A percentile compares a stretch with the other conserved stretches of the same genome.
These are phyloP conservation scores for Fomitopsis pulvina DNA, from an alignment of 768 basidiomycete genomes.

Conservation along the genomic window DNA sequence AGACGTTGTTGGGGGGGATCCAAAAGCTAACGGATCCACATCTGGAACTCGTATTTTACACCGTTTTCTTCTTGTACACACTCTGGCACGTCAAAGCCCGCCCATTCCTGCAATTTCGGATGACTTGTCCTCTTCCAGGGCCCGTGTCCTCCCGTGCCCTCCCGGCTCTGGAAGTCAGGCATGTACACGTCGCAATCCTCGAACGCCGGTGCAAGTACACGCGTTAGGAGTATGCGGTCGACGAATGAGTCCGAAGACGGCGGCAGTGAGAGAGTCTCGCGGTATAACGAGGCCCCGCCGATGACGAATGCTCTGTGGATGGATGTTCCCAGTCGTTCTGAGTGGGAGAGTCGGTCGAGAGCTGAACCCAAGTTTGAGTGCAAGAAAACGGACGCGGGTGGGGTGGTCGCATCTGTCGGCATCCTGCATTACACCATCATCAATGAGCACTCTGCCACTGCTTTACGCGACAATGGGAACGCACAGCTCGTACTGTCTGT, in stretches of 20 bases:
- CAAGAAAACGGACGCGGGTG: conserved; percentile 26
- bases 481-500: conserved; percentile 55
- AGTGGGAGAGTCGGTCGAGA: conserved; percentile 23
- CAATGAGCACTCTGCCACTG: conserved; percentile 1
- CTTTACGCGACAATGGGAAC: conserved; percentile 20
- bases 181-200: conserved; percentile 85
- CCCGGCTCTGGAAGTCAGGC: conserved; percentile 52
- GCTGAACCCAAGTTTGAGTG: conserved; percentile 38
- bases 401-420: conserved; percentile 4
- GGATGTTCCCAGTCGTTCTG: conserved; percentile 13
- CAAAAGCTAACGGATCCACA: conserved; percentile 64
- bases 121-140: conserved; percentile 57
- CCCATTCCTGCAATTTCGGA: conserved; percentile 66
- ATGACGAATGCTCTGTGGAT: conserved; percentile 75
- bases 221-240: conserved; percentile 83
- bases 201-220: conserved; percentile 69
- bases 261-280: conserved; percentile 45
- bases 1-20: background rate
- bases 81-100: conserved; percentile 68
- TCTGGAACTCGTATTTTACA: conserved; percentile 85
- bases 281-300: conserved; percentile 86
- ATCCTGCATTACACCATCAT: conserved; percentile 4
- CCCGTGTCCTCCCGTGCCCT: conserved; percentile 6
- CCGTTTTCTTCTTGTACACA: conserved; percentile 81
- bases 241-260: conserved; percentile 39